phyloP scores from a whole-genome alignment of 495 filamentous ascomycete genomes.

The Monascus purpureus region DNA sequence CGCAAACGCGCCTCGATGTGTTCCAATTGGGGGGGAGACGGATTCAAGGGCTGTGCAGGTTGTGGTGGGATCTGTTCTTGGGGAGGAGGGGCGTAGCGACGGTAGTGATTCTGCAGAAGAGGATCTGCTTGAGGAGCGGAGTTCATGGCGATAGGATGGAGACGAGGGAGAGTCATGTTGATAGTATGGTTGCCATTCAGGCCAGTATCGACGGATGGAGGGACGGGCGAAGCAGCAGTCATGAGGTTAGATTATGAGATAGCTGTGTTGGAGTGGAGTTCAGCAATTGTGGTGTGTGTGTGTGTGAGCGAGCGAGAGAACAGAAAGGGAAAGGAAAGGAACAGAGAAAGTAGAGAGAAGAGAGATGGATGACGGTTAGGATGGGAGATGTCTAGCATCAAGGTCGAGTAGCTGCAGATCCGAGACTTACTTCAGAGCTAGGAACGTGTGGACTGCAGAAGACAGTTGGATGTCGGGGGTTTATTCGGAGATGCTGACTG shows the following conservation, averaged over 20 bases:
- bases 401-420: conserved; percentile 4
- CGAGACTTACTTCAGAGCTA: no score
- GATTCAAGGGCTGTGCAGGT: background rate
- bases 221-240: conserved; percentile 26
- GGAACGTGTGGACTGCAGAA: no score
- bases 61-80: conserved; percentile 21
- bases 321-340: conserved; percentile 3
- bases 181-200: conserved; percentile 17
- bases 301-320: conserved; percentile 3
- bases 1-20: conserved; percentile 31
- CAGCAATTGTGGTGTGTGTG: background rate
- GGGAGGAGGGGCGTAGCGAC: conserved; percentile 19
- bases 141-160: conserved; percentile 36
- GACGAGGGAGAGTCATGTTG: conserved; percentile 27
- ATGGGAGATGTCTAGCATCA: conserved; percentile 3
- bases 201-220: conserved; percentile 22
- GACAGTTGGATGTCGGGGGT: no score
- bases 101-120: conserved; percentile 25
- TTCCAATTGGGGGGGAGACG: conserved; percentile 17
- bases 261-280: no score
- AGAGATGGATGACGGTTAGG: background rate
- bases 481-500: no score
- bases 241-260: conserved; percentile 17
- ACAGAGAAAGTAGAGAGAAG: conserved; percentile 2
- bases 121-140: conserved; percentile 20